Evolutionary conservation across 805 yeast species (phyloP), one percentile per base, ranked within the genome.

Genomic region (Saturnispora sekii): DNA sequence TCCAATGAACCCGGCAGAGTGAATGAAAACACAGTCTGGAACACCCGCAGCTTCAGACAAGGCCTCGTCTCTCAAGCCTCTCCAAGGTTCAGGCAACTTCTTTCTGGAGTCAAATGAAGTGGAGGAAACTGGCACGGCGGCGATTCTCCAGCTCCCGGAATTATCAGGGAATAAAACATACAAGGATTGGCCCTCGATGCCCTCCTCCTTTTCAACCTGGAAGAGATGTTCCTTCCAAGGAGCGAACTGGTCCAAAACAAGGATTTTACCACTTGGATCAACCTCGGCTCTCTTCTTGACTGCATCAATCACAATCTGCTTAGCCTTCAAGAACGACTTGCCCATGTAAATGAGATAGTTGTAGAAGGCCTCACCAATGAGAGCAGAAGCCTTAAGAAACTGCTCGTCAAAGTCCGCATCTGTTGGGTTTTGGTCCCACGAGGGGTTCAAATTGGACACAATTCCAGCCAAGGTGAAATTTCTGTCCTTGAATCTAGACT

Each of bases 1-100:
- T 38, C 98, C 98, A 57, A 93, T 93, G 65, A 93, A 93, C 0
- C 98, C 97, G 35, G 95, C 85, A 37, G 97, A 96, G 56, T 93
- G 98, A 47, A 93, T 79, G 59, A 93, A 93, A 16, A 89, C 77
- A 60, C 96, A 85, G 8, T 85, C 96, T 30, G 76, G 79, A 45
- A 93, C 76, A n/a, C 95, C 96, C 32, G 87, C 69, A 53, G 73
- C 67, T 52, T 78, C 69, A 53, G 84, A 76, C 53, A 93, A 72
- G 34, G 71, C 84, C 29, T 84, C 90, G 60, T 93, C 98, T 61
- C 98, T 79, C 39, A 89, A 67, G n/a, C 98, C 98, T 69, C 98
- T 77, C 87, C 96, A 84, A 15, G 77, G 74, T 62, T 84, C 93
- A 11, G 96, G 97, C 48, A 93, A 72, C 29, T 96, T 83, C 63